phyloP scores from a whole-genome alignment of 106 monocot species.

The Dendrobium huoshanense region DNA sequence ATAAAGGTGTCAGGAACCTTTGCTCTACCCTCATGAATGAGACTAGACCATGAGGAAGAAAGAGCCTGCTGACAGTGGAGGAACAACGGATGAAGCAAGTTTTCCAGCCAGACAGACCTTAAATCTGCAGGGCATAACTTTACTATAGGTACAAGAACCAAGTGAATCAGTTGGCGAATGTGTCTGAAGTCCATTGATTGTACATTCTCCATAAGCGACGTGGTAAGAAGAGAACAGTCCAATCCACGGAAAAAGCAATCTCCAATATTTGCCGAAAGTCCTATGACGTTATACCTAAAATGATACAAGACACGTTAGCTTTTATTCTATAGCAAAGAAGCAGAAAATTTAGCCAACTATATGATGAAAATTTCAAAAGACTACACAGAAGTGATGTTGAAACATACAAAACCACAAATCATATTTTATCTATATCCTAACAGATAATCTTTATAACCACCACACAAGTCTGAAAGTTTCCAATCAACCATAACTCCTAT shows the following conservation, averaged over 20 bases:
- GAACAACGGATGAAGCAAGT: constrained; percentile 75
- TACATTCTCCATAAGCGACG: constrained; percentile 81
- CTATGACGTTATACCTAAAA: constrained; percentile 89
- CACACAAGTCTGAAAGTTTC: too few relatives aligned
- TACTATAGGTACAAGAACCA: constrained; percentile 65
- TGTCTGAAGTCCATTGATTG: constrained; percentile 96
- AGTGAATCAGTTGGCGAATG: constrained; percentile 76
- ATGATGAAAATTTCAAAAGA: neutral
- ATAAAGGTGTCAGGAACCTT: constrained; percentile 84
- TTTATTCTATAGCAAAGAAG: neutral
- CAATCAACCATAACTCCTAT: neutral
- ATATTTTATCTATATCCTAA: neutral
- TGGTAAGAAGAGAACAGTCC: constrained; percentile 48
- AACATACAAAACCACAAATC: neutral
- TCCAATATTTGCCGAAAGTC: constrained; percentile 67
- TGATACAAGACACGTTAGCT: constrained; percentile 8
- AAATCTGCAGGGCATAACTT: constrained; percentile 67
- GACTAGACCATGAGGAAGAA: constrained; percentile 68
- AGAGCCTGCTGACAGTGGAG: constrained; percentile 85
- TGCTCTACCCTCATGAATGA: constrained; percentile 70
- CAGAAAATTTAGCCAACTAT: neutral
- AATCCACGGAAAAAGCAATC: constrained; percentile 67
- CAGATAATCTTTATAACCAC: neutral
- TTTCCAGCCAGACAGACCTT: constrained; percentile 59
- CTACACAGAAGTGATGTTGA: neutral